Base-by-base conservation (phyloP, 1,284 basidiomycete species). In the Cutaneotrichosporon sp. region DNA sequence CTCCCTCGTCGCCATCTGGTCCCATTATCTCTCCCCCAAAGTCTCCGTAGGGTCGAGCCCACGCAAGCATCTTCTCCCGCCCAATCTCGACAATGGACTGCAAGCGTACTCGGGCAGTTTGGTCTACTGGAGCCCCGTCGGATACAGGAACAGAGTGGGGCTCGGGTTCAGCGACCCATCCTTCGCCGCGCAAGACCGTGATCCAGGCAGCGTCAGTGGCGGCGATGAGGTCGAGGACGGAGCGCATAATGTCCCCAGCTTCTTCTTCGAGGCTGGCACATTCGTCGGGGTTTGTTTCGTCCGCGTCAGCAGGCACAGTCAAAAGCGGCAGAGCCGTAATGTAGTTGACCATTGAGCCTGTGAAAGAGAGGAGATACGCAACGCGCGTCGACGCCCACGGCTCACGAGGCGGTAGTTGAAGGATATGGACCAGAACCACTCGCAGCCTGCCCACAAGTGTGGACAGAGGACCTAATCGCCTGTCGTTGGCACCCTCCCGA, bases 21-120 rank as follows among this genome's bases (percentile, higher is more conserved):
- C 53, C 53, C 20, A 55, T 47, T 1, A 41, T 41, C 30, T 54
- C 52, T 18, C 66, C 64, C 4, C 56, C 52, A 46, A 70, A 70
- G 5, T 56, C 36, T 14, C 68, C 68, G 35, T 70, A 70, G 9
- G 59, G 58, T 46, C 67, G 53, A 9, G 64, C 64, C 68, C 67
- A 70, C 1, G 66, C 64, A 5, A 67, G 34, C 12, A 68, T 17
- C 49, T 62, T 65, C 21, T 61, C 59, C 13, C 62, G 50, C 1
- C 38, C 58, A 3, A 61, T 34, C 3, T 63, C 46, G 30, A 67
- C 55, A 14, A 70, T 64, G 15, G 60, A 63, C 34, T 57, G 46
- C 17, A 70, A 38, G n/a, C 68, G 56, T 15, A 63, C 67, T 18
- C 64, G 59, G 14, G 55, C n/a, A 1, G 66, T 68, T 34, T 54